Conservation (phyloP, 2,329 filamentous ascomycete species). For the Fusarium newnesense region DNA sequence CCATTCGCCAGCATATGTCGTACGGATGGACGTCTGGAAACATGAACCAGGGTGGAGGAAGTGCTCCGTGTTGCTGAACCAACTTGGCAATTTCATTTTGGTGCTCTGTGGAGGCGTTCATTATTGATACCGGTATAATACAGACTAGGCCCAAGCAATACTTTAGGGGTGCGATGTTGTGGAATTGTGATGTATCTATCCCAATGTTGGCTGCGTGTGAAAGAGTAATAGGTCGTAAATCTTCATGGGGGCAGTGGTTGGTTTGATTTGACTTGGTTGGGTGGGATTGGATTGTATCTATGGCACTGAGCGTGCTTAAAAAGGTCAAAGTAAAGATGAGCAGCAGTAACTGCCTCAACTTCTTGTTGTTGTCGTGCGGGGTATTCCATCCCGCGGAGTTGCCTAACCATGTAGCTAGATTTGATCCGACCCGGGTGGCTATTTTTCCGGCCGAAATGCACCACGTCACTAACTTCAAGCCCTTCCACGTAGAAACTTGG, state of each 20-base stretch:
- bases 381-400: too few species aligned
- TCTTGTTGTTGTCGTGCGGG: background rate
- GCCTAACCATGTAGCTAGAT: too few species aligned
- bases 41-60: background rate
- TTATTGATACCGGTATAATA: accelerated
- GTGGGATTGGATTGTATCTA: accelerated
- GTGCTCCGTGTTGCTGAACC: background rate
- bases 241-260: background rate
- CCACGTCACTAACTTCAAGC: too few species aligned
- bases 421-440: background rate
- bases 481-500: background rate
- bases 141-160: accelerated
- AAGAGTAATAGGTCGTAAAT: background rate
- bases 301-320: accelerated
- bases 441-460: too few species aligned
- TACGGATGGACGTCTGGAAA: background rate
- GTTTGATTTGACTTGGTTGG: background rate
- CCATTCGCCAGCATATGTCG: background rate
- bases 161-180: background rate
- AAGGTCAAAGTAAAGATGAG: background rate
- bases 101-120: accelerated
- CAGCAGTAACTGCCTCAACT: background rate
- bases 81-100: background rate
- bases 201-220: background rate
- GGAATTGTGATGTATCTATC: background rate